These are phyloP conservation scores for Chrysoporthe austroafricana DNA, from an alignment of 2,329 filamentous ascomycete genomes.

Conservation along the genomic window DNA sequence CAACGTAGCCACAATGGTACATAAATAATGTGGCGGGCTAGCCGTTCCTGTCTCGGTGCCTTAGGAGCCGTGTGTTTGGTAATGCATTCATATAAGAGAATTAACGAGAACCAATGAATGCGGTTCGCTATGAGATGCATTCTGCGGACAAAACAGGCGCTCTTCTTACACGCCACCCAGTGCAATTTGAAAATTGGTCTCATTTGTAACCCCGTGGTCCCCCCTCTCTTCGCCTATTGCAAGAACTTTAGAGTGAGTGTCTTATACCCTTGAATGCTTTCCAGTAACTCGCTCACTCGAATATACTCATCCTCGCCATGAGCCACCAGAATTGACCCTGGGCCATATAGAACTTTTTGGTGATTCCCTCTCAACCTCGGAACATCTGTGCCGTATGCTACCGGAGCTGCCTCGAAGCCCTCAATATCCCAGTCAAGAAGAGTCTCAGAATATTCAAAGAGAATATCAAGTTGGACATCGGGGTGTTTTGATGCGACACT, in stretches of 20 bases:
- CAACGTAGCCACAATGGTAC: not conserved
- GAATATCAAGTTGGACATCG: constrained; percentile 40
- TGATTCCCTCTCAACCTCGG: constrained; percentile 40
- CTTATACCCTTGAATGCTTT: constrained; percentile 45
- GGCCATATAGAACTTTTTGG: constrained; percentile 44
- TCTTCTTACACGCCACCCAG: not conserved
- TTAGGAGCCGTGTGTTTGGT: not conserved
- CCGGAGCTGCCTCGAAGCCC: constrained; percentile 42
- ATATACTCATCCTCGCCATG: constrained; percentile 45
- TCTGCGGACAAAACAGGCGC: not conserved
- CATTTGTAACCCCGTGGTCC: not conserved
- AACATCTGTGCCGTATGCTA: constrained; percentile 46
- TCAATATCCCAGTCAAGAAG: constrained; percentile 44
- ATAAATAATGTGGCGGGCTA: not conserved
- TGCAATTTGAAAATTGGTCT: not conserved
- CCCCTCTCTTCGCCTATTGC: not conserved
- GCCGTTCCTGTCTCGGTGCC: not conserved
- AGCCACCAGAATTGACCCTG: constrained; percentile 44
- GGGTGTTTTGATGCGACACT: constrained; percentile 39
- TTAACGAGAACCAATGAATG: not conserved
- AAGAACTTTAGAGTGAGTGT: constrained; percentile 25
- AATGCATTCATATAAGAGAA: not conserved
- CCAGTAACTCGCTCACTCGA: constrained; percentile 40
- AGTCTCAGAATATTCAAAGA: constrained; percentile 43
- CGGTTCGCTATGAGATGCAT: not conserved